Evolutionary conservation across 1,284 basidiomycete genomes (phyloP), one percentile per base, ranked within the genome.

Genomic region (Tilletia indica): DNA sequence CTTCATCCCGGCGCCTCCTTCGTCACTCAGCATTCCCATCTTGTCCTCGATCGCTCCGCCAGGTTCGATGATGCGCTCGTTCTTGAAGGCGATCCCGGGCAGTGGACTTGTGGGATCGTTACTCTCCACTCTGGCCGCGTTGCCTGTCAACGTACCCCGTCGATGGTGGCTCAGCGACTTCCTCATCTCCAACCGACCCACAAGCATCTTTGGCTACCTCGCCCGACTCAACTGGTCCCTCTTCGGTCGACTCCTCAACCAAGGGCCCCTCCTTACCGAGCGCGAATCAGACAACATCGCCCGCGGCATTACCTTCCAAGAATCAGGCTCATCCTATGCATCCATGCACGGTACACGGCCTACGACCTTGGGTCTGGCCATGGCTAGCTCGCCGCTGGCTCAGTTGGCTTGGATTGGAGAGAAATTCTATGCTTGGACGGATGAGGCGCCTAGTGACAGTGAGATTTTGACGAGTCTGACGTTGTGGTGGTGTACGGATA

Each of bases 351-450:
- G 68, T 0, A 86, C 86, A 0, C 76, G 84, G 48, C 85, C 86
- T 0, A 82, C 82, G 0, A 87, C 86, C 0, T 84, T 86, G 21
- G 85, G 84, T 4, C 76, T 84, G 0, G 81, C 84, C 0, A 77
- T 86, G 19, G 83, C 81, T 16, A 79, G 80, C 45, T 84, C 78
- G 0, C 86, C 86, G 0, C 73, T 86, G 19, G 83, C 86, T 0
- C 73, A 85, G 0, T 82, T 86, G 14, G 83, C 85, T 1, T 87
- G 83, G 86, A 82, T 87, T 47, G 86, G 82, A 3, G 86, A 87
- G 69, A 87, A 87, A 76, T 82, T 80, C 68, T 72, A 80, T 47
- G 80, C 79, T 9, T 86, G 86, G 86, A 84, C 84, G 4, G 85
- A 86, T 70, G 71, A 77, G 11, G 75, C 75, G 14, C 69, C 66